These are phyloP conservation scores for Rhodotorula sp. DNA, from an alignment of 1,284 basidiomycete genomes.

Conservation along the genomic window DNA sequence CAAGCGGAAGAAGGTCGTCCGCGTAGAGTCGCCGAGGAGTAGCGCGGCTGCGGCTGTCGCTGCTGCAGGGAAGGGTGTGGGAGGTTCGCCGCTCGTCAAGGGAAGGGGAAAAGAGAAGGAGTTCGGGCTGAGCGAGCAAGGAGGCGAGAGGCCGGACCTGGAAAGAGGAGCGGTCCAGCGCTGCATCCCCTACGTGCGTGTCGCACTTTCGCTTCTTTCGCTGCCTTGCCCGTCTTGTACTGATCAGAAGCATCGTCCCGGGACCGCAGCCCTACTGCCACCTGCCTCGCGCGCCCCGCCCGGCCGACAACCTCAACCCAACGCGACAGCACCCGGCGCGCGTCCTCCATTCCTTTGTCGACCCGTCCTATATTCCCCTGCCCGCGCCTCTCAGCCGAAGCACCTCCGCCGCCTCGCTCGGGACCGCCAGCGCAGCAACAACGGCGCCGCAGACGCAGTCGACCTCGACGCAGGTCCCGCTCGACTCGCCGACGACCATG, in stretches of 20 bases:
- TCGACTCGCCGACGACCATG: neutral
- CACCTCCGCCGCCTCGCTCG: too few relatives aligned
- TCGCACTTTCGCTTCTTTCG: neutral
- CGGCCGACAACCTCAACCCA: neutral
- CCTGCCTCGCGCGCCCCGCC: too few relatives aligned
- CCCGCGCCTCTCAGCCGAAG: too few relatives aligned
- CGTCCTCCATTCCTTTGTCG: slow-evolving; percentile 28
- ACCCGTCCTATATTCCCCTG: neutral
- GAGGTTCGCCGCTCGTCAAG: neutral
- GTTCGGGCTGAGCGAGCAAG: neutral
- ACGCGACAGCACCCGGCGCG: slow-evolving; percentile 10
- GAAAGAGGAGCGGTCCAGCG: slow-evolving; percentile 15
- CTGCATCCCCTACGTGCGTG: slow-evolving; percentile 27
- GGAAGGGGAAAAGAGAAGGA: neutral
- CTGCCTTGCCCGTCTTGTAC: too few relatives aligned
- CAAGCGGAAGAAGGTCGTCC: slow-evolving; percentile 13
- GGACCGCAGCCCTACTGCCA: slow-evolving; percentile 22
- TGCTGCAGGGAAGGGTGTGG: too few relatives aligned
- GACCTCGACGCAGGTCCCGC: neutral
- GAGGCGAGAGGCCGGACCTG: neutral
- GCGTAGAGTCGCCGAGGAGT: slow-evolving; percentile 20
- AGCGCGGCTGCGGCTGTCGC: neutral
- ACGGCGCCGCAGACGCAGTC: too few relatives aligned
- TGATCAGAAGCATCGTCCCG: too few relatives aligned
- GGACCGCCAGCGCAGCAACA: neutral